Conservation (phyloP, 2,329 filamentous ascomycete genomes). For the Anthostomella pinea region DNA sequence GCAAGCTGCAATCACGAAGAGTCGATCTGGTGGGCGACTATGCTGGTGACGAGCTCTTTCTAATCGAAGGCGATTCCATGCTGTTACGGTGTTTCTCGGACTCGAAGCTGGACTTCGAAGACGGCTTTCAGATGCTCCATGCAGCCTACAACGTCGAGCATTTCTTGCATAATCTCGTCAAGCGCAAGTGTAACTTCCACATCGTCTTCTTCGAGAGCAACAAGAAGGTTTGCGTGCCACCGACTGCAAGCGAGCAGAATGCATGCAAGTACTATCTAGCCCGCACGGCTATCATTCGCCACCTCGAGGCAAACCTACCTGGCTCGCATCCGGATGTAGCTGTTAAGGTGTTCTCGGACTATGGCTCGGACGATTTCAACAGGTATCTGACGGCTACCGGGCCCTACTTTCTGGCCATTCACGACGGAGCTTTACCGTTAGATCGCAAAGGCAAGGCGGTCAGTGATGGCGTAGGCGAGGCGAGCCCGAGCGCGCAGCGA, state of each 20-base stretch:
- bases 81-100: background rate
- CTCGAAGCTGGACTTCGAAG: background rate
- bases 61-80: background rate
- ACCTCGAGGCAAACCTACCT: background rate
- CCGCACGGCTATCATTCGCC: background rate
- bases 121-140: slow-evolving; percentile 2
- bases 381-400: background rate
- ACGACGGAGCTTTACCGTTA: too few species aligned
- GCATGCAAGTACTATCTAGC: background rate
- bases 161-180: background rate
- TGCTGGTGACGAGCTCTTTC: slow-evolving; percentile 1
- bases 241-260: background rate
- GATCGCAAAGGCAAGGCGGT: too few species aligned
- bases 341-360: background rate
- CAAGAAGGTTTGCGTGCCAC: background rate
- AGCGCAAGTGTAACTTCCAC: slow-evolving; percentile 3
- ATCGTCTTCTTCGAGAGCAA: slow-evolving; percentile 1
- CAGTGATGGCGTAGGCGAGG: too few species aligned
- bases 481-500: too few species aligned
- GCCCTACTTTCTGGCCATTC: slow-evolving; percentile 1
- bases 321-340: background rate
- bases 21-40: slow-evolving; percentile 2
- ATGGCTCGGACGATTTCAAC: background rate
- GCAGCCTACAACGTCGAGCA: slow-evolving; percentile 1
- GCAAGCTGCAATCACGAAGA: too few species aligned